Evolutionary conservation across 148 eudicot genomes (phyloP).

Genomic region (Polygonum maritimum): DNA sequence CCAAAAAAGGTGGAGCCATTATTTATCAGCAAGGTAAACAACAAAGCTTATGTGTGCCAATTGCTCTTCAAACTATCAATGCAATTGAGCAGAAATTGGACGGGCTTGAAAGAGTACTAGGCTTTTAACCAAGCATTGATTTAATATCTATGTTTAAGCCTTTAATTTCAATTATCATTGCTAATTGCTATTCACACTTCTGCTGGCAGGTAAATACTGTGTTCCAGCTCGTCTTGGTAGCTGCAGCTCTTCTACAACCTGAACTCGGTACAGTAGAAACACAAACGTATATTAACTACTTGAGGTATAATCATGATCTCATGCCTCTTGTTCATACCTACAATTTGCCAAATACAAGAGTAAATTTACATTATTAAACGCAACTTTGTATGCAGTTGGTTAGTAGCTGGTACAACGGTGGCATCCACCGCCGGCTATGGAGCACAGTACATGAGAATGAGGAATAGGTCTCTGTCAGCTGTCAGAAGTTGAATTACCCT

Average conservation of each 20-base stretch:
- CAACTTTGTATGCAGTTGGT: conserved; percentile 48
- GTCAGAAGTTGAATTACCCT: conserved; percentile 19
- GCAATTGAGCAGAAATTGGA: background rate
- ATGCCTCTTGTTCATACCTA: background rate
- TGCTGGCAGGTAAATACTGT: conserved; percentile 74
- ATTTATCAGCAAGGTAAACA: conserved; percentile 71
- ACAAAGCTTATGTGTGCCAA: background rate
- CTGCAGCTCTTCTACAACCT: conserved; percentile 92
- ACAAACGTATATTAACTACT: conserved; percentile 52
- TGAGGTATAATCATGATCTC: conserved; percentile 43
- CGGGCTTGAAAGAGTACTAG: too few species aligned
- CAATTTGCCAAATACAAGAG: background rate
- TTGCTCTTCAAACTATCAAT: background rate
- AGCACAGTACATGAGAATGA: conserved; percentile 44
- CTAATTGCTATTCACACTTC: background rate
- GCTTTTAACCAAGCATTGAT: too few species aligned
- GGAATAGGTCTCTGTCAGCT: conserved; percentile 25
- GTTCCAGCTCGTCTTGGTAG: conserved; percentile 67
- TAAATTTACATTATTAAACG: background rate
- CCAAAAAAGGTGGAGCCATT: conserved; percentile 83
- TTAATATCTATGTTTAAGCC: background rate
- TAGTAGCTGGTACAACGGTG: conserved; percentile 83
- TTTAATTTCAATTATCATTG: background rate
- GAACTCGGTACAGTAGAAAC: conserved; percentile 71
- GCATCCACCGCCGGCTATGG: conserved; percentile 90